Base-by-base conservation (phyloP, 352 stramenopile species). In the Phytophthora quininea region DNA sequence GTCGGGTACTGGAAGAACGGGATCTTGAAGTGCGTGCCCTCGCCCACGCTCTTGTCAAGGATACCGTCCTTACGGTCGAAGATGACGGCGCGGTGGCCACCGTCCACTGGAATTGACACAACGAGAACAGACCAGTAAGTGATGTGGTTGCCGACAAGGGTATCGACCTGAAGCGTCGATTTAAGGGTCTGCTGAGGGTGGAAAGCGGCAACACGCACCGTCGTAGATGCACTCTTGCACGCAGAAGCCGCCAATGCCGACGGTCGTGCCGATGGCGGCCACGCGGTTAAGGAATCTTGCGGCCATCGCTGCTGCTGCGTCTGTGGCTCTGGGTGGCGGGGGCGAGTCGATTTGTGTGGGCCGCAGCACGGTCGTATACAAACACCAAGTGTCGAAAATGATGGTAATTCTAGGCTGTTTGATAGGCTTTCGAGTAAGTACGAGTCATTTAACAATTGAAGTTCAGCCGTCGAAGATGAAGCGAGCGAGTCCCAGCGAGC, bases 11-110 rank as follows among this genome's bases (percentile, higher is more conserved):
- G 93, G 62, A 99, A 85, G 66, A 99, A 96, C 29, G 98, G 98
- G 71, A 99, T 99, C 77, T 99, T 96, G 76, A 99, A 99, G 86
- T 99, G 97, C 63, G 98, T 99, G 73, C 98, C 98, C 83, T 99
- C 98, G 58, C 90, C 93, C 31, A 97, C 84, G 30, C 97, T 95
- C 75, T 98, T 91, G 56, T 96, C 86, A 58, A 98, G 78, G 68
- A 99, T 97, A 86, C 98, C 98, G 53, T 97, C 88, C 64, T 99
- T 94, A 77, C 96, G 93, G 82, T 99, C 97, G 80, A 99, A 99
- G 73, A 99, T 98, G 48, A 99, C 97, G 43, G 97, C 98, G 37
- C 97, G 91, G 83, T 99, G 91, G 56, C 98, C 98, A 42, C 97
- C 98, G 69, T 99, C 97, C 32, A 99, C 98, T 97, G 51, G 27